Percentiles rank a stretch among this genome's conserved stretches.
These are phyloP conservation scores for Akanthomyces lecanii DNA, from an alignment of 2,329 filamentous ascomycete genomes.

Conservation along the genomic window DNA sequence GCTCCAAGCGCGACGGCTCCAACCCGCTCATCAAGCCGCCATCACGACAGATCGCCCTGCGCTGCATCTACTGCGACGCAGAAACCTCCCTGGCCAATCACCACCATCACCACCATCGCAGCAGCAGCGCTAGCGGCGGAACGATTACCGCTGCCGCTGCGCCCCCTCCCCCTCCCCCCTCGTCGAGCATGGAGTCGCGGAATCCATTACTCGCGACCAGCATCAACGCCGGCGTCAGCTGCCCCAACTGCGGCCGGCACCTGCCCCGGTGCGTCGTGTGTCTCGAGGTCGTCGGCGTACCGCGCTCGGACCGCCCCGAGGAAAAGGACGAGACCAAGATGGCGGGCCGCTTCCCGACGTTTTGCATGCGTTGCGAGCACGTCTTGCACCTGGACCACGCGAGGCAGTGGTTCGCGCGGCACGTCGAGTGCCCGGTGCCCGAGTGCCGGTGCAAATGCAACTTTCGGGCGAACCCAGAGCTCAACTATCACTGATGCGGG, in stretches of 20 bases:
- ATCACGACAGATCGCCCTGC: conserved; percentile 66
- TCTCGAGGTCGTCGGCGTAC: conserved; percentile 61
- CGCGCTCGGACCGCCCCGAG: conserved; percentile 56
- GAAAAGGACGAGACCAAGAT: conserved; percentile 44
- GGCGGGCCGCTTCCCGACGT: conserved; percentile 61
- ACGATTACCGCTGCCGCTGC: conserved; percentile 11
- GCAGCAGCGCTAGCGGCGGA: conserved; percentile 11
- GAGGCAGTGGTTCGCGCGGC: conserved; percentile 60
- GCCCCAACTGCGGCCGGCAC: conserved; percentile 62
- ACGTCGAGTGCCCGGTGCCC: conserved; percentile 63
- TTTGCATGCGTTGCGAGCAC: conserved; percentile 65
- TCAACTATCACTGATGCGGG: conserved; percentile 44
- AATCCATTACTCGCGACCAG: conserved; percentile 56
- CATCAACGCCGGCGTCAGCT: conserved; percentile 58
- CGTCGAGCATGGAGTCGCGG: conserved; percentile 33
- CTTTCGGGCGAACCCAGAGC: conserved; percentile 55
- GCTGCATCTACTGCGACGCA: conserved; percentile 72
- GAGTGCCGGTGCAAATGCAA: conserved; percentile 65
- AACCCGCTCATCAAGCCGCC: conserved; percentile 59
- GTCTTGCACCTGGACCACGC: conserved; percentile 65
- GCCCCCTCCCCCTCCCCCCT: conserved; percentile 16
- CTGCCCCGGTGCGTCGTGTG: conserved; percentile 65
- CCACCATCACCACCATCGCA: conserved; percentile 23
- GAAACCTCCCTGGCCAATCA: conserved; percentile 48
- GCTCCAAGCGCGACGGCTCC: conserved; percentile 58